These are phyloP conservation scores for Lycium barbarum DNA, from an alignment of 257 asterid species.

Conservation along the genomic window DNA sequence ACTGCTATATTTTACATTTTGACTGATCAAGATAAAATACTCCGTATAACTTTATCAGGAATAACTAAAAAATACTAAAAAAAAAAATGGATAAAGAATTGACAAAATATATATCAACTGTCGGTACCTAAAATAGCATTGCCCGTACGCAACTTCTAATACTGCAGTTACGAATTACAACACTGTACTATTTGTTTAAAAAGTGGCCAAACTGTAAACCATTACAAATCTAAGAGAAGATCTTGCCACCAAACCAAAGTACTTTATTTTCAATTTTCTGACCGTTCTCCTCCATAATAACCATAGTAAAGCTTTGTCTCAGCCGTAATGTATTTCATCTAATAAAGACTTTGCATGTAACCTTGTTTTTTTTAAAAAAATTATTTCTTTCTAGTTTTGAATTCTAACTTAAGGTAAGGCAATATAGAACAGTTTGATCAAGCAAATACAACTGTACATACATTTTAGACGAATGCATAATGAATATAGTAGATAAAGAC, in stretches of 20 bases:
- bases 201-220: neutral
- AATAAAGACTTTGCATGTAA: neutral
- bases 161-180: neutral
- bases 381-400: no score
- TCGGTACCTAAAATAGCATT: neutral
- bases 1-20: no score
- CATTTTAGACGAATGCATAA: neutral
- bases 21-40: neutral
- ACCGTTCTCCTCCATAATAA: conserved; percentile 14
- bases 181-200: neutral
- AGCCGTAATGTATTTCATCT: neutral
- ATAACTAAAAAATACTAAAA: no score
- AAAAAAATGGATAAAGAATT: neutral
- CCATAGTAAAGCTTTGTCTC: neutral
- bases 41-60: no score
- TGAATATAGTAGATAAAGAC: neutral
- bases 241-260: neutral
- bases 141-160: neutral
- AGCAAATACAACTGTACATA: neutral
- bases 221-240: neutral
- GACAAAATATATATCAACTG: neutral
- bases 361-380: neutral
- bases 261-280: neutral
- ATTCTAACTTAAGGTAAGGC: neutral
- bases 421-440: neutral